Evolutionary conservation across 148 eudicot species (phyloP).

Genomic region (Fagopyrum esculentum): DNA sequence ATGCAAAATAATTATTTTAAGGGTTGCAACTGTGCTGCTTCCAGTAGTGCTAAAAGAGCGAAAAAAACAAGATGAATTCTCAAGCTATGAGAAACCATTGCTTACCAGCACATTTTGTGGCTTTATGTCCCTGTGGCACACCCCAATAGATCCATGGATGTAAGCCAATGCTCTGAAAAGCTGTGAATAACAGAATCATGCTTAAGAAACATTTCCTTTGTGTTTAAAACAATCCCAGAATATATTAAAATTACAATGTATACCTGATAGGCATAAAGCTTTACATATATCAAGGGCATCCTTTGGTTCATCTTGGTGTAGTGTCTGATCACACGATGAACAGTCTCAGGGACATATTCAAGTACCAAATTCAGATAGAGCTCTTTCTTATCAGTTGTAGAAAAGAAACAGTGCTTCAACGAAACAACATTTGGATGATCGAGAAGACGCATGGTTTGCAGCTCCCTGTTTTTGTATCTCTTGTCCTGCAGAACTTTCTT

Average conservation of each 20-base stretch:
- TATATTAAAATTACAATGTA: not conserved
- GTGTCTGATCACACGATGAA: conserved; percentile 15
- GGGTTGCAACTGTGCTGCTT: not conserved
- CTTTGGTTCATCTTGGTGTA: conserved; percentile 14
- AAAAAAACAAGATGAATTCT: not conserved
- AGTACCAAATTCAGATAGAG: conserved; percentile 14
- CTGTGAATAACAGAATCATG: not conserved
- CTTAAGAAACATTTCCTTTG: not conserved
- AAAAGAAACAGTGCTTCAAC: conserved; percentile 16
- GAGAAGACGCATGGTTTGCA: conserved; percentile 14
- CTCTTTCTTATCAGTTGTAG: conserved; percentile 15
- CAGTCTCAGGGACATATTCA: conserved; percentile 15
- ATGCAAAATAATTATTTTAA: not conserved
- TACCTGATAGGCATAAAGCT: conserved; percentile 16
- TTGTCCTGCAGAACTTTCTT: conserved; percentile 16
- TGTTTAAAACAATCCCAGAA: not conserved
- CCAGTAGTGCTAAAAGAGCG: not conserved
- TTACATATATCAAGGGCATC: conserved; percentile 15
- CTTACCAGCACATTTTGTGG: conserved; percentile 14
- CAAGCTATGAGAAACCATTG: not conserved
- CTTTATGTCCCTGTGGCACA: conserved; percentile 17
- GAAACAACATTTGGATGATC: conserved; percentile 16
- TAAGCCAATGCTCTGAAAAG: conserved; percentile 15
- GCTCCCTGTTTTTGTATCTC: conserved; percentile 15
- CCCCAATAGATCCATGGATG: conserved; percentile 14